phyloP scores from a whole-genome alignment of 495 filamentous ascomycete genomes.

The Neurospora terricola region DNA sequence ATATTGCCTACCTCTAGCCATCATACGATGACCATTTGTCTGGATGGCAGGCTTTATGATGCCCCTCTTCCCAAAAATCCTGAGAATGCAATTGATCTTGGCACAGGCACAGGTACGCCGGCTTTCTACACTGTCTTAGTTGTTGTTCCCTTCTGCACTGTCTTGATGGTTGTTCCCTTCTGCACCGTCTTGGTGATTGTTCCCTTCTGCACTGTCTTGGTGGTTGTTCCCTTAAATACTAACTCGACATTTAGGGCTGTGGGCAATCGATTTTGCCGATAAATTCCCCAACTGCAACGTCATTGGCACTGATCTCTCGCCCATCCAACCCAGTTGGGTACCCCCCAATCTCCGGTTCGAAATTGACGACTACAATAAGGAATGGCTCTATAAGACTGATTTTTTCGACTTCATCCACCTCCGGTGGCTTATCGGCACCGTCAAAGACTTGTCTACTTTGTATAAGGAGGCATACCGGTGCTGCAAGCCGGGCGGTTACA shows the following conservation, averaged over 20 bases:
- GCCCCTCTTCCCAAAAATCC: constrained; percentile 39
- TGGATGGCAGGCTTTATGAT: constrained; percentile 45
- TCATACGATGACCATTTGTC: constrained; percentile 19
- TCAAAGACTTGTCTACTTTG: constrained; percentile 38
- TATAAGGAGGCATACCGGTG: constrained; percentile 21
- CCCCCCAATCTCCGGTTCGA: constrained; percentile 48
- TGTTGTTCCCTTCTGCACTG: too few relatives aligned
- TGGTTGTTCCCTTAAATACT: background rate
- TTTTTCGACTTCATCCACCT: constrained; percentile 48
- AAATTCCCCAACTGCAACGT: constrained; percentile 9
- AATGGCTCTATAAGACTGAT: constrained; percentile 35
- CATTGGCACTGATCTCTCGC: constrained; percentile 52
- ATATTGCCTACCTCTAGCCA: background rate
- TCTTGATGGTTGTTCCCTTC: too few relatives aligned
- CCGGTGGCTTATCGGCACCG: constrained; percentile 40
- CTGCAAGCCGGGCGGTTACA: constrained; percentile 30
- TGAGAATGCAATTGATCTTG: constrained; percentile 48
- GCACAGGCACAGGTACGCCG: constrained; percentile 33
- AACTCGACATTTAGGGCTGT: background rate
- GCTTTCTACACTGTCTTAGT: background rate
- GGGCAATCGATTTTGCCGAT: background rate
- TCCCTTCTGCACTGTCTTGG: background rate
- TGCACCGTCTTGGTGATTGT: too few relatives aligned
- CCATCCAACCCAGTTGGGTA: constrained; percentile 47
- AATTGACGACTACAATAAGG: constrained; percentile 47